Percentiles rank a stretch among this genome's conserved stretches.
These are phyloP conservation scores for Erodium chrysanthum DNA, from an alignment of 441 rosid species.

Conservation along the genomic window DNA sequence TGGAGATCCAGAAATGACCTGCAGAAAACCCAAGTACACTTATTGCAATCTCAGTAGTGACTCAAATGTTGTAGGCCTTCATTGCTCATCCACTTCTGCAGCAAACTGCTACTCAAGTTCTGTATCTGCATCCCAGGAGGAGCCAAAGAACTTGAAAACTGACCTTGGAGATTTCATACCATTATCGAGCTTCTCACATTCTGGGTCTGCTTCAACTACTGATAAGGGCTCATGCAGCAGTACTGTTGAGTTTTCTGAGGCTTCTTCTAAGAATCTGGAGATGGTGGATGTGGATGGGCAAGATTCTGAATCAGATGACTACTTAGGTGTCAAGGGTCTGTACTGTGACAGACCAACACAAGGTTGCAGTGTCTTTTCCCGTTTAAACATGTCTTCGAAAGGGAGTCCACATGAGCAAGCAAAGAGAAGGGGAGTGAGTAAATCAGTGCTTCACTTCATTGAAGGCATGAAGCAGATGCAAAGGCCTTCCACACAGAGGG, in stretches of 20 bases:
- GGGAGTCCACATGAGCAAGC: conserved; percentile 6
- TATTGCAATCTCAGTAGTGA: background rate
- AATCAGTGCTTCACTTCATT: background rate
- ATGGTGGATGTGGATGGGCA: background rate
- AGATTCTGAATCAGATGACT: background rate
- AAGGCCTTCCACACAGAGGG: background rate
- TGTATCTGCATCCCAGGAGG: background rate
- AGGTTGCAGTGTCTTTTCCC: conserved; percentile 21
- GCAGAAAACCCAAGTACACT: conserved; percentile 5
- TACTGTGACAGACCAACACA: conserved; percentile 16
- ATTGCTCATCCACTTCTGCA: conserved; percentile 6
- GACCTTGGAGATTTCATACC: conserved; percentile 27
- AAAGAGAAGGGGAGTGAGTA: background rate
- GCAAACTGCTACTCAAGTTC: conserved; percentile 7
- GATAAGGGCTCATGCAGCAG: background rate
- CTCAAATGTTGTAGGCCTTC: conserved; percentile 5
- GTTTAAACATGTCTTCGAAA: conserved; percentile 16
- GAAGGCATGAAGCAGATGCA: background rate
- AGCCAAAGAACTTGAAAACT: background rate
- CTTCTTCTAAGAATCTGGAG: background rate
- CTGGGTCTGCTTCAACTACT: conserved; percentile 7
- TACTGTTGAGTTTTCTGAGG: conserved; percentile 4
- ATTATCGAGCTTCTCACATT: conserved; percentile 11
- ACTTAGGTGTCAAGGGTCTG: conserved; percentile 6
- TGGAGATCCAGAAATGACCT: background rate